Percentiles rank a stretch among this genome's conserved stretches.
Evolutionary conservation across 1,284 basidiomycete species (phyloP).

Genomic region (Testicularia cyperi): DNA sequence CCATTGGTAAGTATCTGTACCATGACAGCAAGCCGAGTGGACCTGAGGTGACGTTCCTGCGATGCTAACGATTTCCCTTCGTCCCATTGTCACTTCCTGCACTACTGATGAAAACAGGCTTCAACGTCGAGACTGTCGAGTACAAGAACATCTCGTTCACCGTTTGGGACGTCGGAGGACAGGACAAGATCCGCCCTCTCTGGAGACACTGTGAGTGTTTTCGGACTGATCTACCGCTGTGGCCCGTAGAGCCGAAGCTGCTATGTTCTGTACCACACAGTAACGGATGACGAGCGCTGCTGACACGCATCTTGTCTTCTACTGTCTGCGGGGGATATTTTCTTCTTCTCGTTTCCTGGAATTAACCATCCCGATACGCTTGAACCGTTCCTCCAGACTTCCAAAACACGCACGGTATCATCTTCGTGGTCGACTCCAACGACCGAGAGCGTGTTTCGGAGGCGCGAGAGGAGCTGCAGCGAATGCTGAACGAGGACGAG

Average conservation of each 20-base stretch:
- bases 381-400: conserved; percentile 76
- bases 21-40: too few relatives aligned
- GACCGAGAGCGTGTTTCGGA: conserved; percentile 99
- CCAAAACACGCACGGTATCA: conserved; percentile 99
- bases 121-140: conserved; percentile 91
- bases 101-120: too few relatives aligned
- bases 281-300: too few relatives aligned
- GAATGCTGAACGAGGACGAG: conserved; percentile 99
- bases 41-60: too few relatives aligned
- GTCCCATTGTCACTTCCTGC: too few relatives aligned
- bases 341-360: too few relatives aligned
- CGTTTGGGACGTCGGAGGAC: conserved; percentile 97
- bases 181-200: conserved; percentile 73
- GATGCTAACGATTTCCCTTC: too few relatives aligned
- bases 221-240: too few relatives aligned
- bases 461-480: conserved; percentile 97
- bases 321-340: too few relatives aligned
- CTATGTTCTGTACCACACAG: too few relatives aligned
- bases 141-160: conserved; percentile 99
- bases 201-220: conserved; percentile 93
- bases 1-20: conserved; percentile 69
- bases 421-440: conserved; percentile 99
- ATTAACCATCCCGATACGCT: too few relatives aligned
- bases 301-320: background rate
- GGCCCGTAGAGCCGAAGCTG: too few relatives aligned